Base-by-base conservation (phyloP, 106 monocot genomes). In the Dioscorea zingiberensis region DNA sequence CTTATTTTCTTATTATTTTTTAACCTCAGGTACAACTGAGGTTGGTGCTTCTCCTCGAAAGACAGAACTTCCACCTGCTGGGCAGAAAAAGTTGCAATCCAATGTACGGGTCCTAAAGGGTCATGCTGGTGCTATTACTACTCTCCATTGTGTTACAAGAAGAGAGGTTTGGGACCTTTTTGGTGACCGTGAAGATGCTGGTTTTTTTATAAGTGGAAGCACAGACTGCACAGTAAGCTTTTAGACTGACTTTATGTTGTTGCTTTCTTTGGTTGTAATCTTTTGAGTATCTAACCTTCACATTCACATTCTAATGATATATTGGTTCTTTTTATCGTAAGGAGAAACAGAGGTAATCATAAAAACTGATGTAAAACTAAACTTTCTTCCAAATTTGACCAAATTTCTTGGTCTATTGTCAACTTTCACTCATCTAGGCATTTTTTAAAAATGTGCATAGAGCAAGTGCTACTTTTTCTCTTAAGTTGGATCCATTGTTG, bases 111-210 rank as follows among this genome's bases (percentile, higher is more conserved):
- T 66, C 44, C 81, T 98, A 14, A 98, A 81, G 70, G 93, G 89
- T 24, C 98, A 98, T 78, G 53, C 86, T 17, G 93, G 98, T 71
- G 81, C 98, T 56, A 47, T 98, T 63, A 93, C 98, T 67, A 93
- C 98, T 76, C 73, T 98, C 60, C 98, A 98, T 63, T 98, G 98
- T 80, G 93, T 97, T 58, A 81, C 97, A 70, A 83, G 81, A 83
- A 97, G 84, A 60, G 97, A 97, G 75, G 97, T 97, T n/a, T 97
- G 97, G 97, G 97, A 97, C 61, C 97, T 97, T 73, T 81, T 92
- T 79, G 98, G 98, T 70, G 98, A 98, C 61, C 98, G 93, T 80
- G 98, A 98, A 61, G 98, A 98, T 84, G 98, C 98, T 59, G 98
- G 98, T 16, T 78, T 93, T 79, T 98, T 98, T 69, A 93, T 98